These are phyloP conservation scores for Nidularia pulvinata DNA, from an alignment of 768 basidiomycete species.

Conservation along the genomic window DNA sequence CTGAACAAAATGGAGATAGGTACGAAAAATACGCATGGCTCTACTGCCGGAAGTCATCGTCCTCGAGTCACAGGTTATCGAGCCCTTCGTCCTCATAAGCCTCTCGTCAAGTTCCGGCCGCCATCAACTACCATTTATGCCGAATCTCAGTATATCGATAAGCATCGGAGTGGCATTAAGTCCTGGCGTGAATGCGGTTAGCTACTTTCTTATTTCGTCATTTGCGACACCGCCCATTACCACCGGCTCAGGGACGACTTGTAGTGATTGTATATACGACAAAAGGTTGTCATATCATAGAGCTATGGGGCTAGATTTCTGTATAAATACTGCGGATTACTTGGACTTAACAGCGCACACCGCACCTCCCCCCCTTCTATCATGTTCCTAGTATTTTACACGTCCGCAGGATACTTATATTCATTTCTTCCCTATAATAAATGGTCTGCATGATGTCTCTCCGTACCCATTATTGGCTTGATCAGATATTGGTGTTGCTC, in stretches of 20 bases:
- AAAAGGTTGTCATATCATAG: not conserved
- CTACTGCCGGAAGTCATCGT: slow-evolving; percentile 1
- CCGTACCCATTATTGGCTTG: slow-evolving; percentile 26
- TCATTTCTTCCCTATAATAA: not conserved
- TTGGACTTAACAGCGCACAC: not conserved
- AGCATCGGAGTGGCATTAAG: slow-evolving; percentile 3
- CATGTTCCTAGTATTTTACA: not conserved
- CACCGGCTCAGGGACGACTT: not conserved
- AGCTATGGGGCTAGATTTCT: not conserved
- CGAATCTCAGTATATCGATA: slow-evolving; percentile 2
- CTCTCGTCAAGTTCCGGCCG: slow-evolving; percentile 18
- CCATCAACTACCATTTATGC: slow-evolving; percentile 5
- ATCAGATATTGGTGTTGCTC: slow-evolving; percentile 26
- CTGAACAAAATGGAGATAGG: slow-evolving; percentile 4
- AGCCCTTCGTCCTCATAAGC: slow-evolving; percentile 1
- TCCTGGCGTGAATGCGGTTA: slow-evolving; percentile 4
- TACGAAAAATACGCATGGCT: slow-evolving; percentile 3
- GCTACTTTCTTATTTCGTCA: not conserved
- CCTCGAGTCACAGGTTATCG: not conserved
- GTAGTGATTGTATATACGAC: not conserved
- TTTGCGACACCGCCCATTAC: not conserved
- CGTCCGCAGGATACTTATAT: not conserved
- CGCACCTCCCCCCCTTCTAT: not conserved
- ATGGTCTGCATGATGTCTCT: slow-evolving; percentile 16
- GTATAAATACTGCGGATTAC: not conserved